phyloP scores from a whole-genome alignment of 306 rosid genomes.

The Rosa lucieae region DNA sequence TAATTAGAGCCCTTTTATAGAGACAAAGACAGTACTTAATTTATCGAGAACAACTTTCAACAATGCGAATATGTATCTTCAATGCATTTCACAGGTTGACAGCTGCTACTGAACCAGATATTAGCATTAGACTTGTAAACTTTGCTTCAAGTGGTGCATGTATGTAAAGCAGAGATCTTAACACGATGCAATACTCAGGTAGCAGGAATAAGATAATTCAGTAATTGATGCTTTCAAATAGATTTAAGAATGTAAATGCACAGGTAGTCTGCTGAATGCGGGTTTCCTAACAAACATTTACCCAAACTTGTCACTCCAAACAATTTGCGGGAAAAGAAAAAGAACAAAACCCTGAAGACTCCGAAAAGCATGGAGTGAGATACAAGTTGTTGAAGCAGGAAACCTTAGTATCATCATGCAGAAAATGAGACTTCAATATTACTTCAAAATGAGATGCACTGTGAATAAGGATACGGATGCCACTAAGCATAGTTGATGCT shows the following conservation, averaged over 20 bases:
- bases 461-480: not conserved
- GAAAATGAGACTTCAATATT: not conserved
- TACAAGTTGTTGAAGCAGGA: not conserved
- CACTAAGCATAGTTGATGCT: not conserved
- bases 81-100: not conserved
- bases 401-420: not conserved
- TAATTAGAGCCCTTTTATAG: not conserved
- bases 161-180: not conserved
- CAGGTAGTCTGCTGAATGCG: not conserved
- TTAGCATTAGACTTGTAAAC: not conserved
- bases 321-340: not conserved
- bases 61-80: not conserved
- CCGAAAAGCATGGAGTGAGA: not conserved
- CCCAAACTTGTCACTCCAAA: slow-evolving; percentile 2
- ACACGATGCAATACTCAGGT: not conserved
- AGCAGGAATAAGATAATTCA: not conserved
- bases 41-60: not conserved
- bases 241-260: not conserved
- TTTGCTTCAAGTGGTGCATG: not conserved
- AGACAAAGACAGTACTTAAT: not conserved
- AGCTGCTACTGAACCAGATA: not conserved
- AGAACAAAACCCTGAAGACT: not conserved
- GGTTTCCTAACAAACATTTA: not conserved
- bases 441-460: not conserved
- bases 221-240: not conserved